Base-by-base conservation (phyloP, 805 yeast genomes). In the Myxozyma neotropica region DNA sequence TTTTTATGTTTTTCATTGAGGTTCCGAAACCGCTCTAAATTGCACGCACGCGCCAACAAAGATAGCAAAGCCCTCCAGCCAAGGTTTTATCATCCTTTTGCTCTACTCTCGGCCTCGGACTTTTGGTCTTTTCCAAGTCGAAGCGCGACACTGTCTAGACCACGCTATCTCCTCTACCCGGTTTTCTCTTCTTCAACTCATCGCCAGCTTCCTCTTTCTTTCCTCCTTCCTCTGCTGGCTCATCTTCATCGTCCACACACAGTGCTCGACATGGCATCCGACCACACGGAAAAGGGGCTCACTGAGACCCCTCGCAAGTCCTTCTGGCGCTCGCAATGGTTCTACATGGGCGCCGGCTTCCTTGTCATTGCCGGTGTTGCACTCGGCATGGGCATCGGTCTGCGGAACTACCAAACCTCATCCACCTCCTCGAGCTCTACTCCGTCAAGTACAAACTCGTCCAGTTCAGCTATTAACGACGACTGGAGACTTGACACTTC, bases 351-450 rank as follows among this genome's bases (percentile, higher is more conserved):
- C 10, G 35, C 23, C 38, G 51, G 31, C 5, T 5, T 63, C 6
- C 46, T 61, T 12, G 49, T 61, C 21, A 29, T 61, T 8, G 43
- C 51, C 17, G 66, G 59, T 21, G 43, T 63, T 31, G 64, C 62
- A 5, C 56, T 61, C 15, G 61, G 65, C n/a, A 15, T 61, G 53
- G 66, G 66, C 10, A 44, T 63, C 23, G 65, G 65, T 2, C 40
- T 63, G 21, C 39, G 61, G 7, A 23, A 39, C 5, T 36, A 49
- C 33, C 56, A 51, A 21, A 45, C 21, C 42, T 24, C 59, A 12
- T 21, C 24, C 36, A 8, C 50, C n/a, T 19, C 50, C 27, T 23
- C 44, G 12, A n/a, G 44, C 39, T 53, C 57, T 15, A 33, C 55
- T 2, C 21, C 55, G 23, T 40, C 55, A n/a, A n/a, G n/a, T n/a